Percentiles rank a stretch among this genome's conserved stretches.
phyloP scores from a whole-genome alignment of 352 stramenopile genomes.

The Aphanomyces stellatus region DNA sequence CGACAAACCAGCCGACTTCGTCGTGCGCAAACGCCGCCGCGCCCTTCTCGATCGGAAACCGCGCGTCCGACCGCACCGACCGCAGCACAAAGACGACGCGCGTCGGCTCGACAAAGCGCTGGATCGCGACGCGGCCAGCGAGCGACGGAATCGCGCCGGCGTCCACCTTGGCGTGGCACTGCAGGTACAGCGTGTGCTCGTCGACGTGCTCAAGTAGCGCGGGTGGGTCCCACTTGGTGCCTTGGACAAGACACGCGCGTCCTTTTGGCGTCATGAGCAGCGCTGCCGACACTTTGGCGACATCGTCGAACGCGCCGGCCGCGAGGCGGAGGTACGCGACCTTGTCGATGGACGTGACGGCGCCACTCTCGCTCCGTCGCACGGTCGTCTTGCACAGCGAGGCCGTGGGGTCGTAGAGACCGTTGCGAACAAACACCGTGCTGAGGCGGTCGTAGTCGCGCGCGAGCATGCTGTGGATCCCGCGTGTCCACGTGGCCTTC shows the following conservation, averaged over 20 bases:
- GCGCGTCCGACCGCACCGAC: neutral
- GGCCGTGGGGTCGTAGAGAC: neutral
- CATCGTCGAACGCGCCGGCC: neutral
- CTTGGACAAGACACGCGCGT: neutral
- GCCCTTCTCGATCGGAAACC: neutral
- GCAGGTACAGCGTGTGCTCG: neutral
- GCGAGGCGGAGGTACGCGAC: neutral
- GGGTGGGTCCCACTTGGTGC: neutral
- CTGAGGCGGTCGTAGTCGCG: conserved; percentile 10
- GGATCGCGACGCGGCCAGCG: neutral
- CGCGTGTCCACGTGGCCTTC: neutral
- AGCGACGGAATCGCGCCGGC: neutral
- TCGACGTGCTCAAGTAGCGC: neutral
- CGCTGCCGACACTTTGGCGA: neutral
- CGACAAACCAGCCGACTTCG: conserved; percentile 13
- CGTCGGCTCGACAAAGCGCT: conserved; percentile 15
- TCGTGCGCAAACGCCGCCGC: neutral
- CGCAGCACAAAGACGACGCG: conserved; percentile 6
- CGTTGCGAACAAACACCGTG: conserved; percentile 2
- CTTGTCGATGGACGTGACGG: conserved; percentile 7
- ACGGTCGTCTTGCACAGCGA: neutral
- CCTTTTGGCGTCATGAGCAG: neutral
- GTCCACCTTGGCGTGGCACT: neutral
- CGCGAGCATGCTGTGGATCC: conserved; percentile 7
- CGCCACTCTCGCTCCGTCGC: neutral